Base-by-base conservation (phyloP, 1,284 basidiomycete genomes). In the Inonotus hispidus region DNA sequence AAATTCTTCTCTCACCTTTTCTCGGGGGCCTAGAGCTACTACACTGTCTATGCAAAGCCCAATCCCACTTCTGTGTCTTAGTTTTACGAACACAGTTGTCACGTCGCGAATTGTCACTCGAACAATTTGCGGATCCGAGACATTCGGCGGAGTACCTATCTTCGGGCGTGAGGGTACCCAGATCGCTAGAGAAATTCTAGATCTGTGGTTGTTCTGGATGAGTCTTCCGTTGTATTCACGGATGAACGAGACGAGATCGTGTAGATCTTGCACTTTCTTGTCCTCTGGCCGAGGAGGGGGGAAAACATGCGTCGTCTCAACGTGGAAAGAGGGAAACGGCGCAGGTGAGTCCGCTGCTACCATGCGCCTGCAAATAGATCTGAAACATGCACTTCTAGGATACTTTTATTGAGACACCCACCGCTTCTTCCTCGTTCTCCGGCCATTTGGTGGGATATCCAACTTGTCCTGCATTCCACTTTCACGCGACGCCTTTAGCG, bases 1-100 rank as follows among this genome's bases (percentile, higher is more conserved):
- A 50, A 53, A 27, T 19, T 53, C 23, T 25, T 21, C 49, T 50
- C 77, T 58, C 66, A 85, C 88, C 74, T 76, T 79, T 73, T 90
- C 88, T 66, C 87, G 75, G 19, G 88, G 82, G 3, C 84, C 87
- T 68, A 89, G 86, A 11, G 78, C 80, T 23, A 82, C 77, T 39
- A 85, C 77, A 62, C 78, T 85, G 69, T 87, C 85, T 38, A 84
- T 77, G 16, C 80, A 63, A 25, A 87, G 71, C 2, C 67, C 16
- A 56, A 35, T 64, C 11, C 69, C 65, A 25, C 74, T 73, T 19
- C 71, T 69, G 57, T 73, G 72, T 47, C 74, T 77, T 47, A 85
- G 68, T 1, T 77, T 79, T 46, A 87, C 67, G 73, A 83, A 88
- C 55, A 82, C 79, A 1, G 75, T 80, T 56, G 87, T 71, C 56